A percentile compares a stretch with the other conserved stretches of the same genome.
phyloP scores from a whole-genome alignment of 306 rosid genomes.

The Vigna unguiculata region DNA sequence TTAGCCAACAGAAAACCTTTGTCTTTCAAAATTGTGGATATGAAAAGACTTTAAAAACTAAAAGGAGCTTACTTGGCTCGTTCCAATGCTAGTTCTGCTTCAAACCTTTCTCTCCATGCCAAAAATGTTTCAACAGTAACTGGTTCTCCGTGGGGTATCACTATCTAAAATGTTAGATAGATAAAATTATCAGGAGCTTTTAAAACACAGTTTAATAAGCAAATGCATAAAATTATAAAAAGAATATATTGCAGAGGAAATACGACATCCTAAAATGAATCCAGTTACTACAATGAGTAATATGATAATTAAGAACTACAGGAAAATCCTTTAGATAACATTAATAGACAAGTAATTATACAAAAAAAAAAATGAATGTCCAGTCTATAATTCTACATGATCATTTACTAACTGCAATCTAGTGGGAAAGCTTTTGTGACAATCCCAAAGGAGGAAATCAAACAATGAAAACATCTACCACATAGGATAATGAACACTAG shows the following conservation, averaged over 20 bases:
- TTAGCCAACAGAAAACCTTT: slow-evolving; percentile 12
- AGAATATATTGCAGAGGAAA: slow-evolving; percentile 27
- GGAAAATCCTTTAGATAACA: slow-evolving; percentile 24
- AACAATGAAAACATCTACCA: background rate
- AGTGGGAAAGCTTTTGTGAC: background rate
- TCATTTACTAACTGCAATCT: background rate
- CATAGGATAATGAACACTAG: slow-evolving; percentile 12
- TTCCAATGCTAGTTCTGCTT: slow-evolving; percentile 96
- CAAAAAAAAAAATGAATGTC: slow-evolving; percentile 2
- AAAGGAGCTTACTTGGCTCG: slow-evolving; percentile 93
- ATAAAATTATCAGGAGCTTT: slow-evolving; percentile 44
- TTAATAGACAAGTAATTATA: background rate
- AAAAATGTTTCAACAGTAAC: slow-evolving; percentile 90
- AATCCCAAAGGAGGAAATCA: background rate
- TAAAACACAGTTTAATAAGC: slow-evolving; percentile 7
- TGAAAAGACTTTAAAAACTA: slow-evolving; percentile 23
- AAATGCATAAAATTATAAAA: slow-evolving; percentile 36
- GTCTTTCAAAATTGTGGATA: slow-evolving; percentile 32
- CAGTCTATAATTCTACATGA: background rate
- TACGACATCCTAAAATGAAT: slow-evolving; percentile 16
- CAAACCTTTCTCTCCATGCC: slow-evolving; percentile 99
- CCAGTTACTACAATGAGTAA: background rate
- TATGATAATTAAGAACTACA: slow-evolving; percentile 13
- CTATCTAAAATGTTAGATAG: slow-evolving; percentile 58
- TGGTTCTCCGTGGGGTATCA: slow-evolving; percentile 95